Evolutionary conservation across 805 yeast species (phyloP), one percentile per base, ranked within the genome.

Genomic region (Ogataea paradorogensis): DNA sequence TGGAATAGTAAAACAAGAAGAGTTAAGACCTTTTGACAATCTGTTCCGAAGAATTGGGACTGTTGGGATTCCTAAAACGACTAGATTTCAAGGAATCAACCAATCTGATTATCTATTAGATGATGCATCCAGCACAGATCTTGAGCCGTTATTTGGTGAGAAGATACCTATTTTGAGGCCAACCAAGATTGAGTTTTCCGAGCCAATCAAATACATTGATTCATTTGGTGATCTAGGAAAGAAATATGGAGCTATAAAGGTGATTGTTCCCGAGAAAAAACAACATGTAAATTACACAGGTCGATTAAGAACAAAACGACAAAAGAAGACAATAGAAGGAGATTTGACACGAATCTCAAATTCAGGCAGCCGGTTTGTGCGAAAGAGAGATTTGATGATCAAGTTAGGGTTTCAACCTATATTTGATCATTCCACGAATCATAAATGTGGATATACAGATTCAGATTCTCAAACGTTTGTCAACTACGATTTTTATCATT

Each of bases 181-280:
- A 2, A 63, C 80, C 1, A 63, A 62, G 14, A 69, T 68, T 18
- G 81, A 84, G 50, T 76, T 80, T 44, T 53, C 60, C 9, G 81
- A 83, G 56, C 95, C 95, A 1, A 74, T 82, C 15, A 59, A 58
- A n/a, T 83, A 80, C 48, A 65, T 86, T 13, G 82, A 84, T 15
- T 67, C 74, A 10, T 59, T 78, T 1, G 58, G 63, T 9, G 66
- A 70, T 0, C 51, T 70, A 8, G 95, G 93, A 2, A 61, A 57
- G 23, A 57, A 63, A 21, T 78, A 71, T 57, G 96, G 96, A 0
- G 89, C 93, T 53, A 62, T 88, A 30, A 90, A 89, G 54, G 57
- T 90, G 2, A 66, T 74, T 6, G 82, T 95, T 4, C 90, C 91
- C 13, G 16, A 11, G 9, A 31, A 32, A 32, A 26, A 15, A 9